Conservation (phyloP, 176 grass and related monocot species). For the Elymus sibiricus region DNA sequence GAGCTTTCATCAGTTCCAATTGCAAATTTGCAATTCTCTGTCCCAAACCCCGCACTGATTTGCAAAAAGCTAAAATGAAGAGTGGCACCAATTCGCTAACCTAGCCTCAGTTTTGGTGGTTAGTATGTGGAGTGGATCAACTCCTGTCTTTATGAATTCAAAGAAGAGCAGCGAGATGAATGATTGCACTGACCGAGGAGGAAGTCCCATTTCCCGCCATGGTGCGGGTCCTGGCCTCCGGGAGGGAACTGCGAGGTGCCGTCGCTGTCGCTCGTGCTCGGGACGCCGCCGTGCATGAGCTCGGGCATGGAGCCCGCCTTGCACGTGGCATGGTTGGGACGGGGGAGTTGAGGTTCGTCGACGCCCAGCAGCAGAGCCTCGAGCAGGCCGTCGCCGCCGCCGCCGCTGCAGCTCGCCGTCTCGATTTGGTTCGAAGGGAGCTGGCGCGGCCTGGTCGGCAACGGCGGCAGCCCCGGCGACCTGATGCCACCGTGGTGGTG, state of each 20-base stretch:
- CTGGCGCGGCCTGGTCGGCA: constrained; percentile 20
- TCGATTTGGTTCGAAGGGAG: constrained; percentile 51
- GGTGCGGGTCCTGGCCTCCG: background rate
- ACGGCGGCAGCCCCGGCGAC: background rate
- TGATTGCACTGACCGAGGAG: constrained; percentile 34
- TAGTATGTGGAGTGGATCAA: no score
- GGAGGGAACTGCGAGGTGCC: constrained; percentile 13
- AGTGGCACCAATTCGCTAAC: no score
- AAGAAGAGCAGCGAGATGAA: background rate
- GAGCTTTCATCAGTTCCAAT: no score
- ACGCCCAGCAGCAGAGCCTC: constrained; percentile 37
- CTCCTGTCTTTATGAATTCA: background rate
- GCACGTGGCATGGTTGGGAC: background rate
- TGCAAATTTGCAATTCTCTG: no score
- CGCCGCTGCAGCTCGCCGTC: background rate
- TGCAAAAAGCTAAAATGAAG: no score
- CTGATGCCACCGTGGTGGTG: background rate
- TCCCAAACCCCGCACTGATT: no score
- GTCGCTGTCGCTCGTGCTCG: background rate
- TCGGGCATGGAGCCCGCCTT: constrained; percentile 44
- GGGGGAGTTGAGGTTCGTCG: constrained; percentile 5
- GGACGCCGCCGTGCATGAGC: constrained; percentile 8
- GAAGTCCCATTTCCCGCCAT: constrained; percentile 38
- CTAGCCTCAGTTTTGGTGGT: no score
- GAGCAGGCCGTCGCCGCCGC: constrained; percentile 14